Evolutionary conservation across 176 grass and related monocot genomes (phyloP), one percentile per base, ranked within the genome.

Genomic region (Aegilops speltoides): DNA sequence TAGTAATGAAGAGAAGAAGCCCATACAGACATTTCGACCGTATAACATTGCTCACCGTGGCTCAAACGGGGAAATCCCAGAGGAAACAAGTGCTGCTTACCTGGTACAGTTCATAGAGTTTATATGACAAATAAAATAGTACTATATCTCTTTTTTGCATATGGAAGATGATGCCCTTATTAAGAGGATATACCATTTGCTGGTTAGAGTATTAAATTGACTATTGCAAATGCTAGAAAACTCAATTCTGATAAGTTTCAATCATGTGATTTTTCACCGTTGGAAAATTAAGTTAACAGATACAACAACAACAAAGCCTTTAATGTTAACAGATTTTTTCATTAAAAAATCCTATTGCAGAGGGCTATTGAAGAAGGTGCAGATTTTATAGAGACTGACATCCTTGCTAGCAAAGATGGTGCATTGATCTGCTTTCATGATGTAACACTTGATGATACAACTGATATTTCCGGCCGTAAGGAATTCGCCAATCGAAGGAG

Each of bases 11-110:
- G 66, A 80, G 12, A 98, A 90, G 77, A 89, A 81, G 78, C 72
- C 89, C 54, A 65, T 98, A 80, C 95, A 98, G 56, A 98, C 88
- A 50, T 95, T 73, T 82, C 91, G 95, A 29, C 91, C 95, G 82
- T 98, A 95, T 85, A 98, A 98, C 73, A 95, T 98, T 92, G 95
- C 95, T 80, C 95, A 98, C 75, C 89, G 95, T 64, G 95, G 95
- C 37, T 98, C 95, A 83, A 95, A 98, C 15, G 95, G 93, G 33
- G 95, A 98, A 93, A 98, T 98, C 89, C 95, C 95, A 48, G 95
- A 95, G 86, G 95, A 98, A 95, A 98, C 93, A 77, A 68, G 80
- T 54, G 89, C 81, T 81, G 95, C 95, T 86, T 98, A 98, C 82
- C 62, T 92, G 95, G 95, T 98, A 98, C 24, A 17, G 11, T 46